Evolutionary conservation across 441 rosid species (phyloP), one percentile per base, ranked within the genome.

Genomic region (Brassica balearica): DNA sequence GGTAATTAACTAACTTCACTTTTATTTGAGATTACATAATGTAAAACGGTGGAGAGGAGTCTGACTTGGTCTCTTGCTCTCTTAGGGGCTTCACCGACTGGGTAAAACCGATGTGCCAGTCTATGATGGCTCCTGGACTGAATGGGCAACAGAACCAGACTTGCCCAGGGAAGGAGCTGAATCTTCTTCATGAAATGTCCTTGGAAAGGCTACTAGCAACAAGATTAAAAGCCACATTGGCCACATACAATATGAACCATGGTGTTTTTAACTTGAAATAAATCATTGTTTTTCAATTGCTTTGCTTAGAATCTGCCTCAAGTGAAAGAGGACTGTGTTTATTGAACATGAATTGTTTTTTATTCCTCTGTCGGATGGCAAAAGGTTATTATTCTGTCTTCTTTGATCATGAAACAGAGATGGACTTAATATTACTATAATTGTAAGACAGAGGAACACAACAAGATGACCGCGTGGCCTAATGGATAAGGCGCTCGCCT

Each of bases 51-150:
- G 17, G 19, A 63, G 32, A 27, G 12, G 55, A 65, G 22, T 20
- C 77, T 65, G 65, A 74, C 8, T 34, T 12, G 11, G 17, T 74
- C 0, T 0, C 41, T 66, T 74, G 58, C 25, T 22, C 36, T 80
- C 71, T 66, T 84, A 94, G 97, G 97, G 98, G 56, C 86, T 94
- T 58, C 92, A 90, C 79, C 93, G 94, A 62, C 87, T 94, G 9
- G 96, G 98, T 79, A 89, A 89, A 80, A 71, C 87, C 53, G 91
- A 94, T 68, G 95, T 89, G 63, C 85, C 97, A 4, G 86, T 92
- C 2, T 92, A 94, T 36, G 98, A 94, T 79, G 98, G 98, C 36
- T 92, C 98, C 5, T 94, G 98, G 97, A 92, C 92, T 0, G 98
- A 94, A 87, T 94, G 97, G 96, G 98, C 90, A 60, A 88, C 87